phyloP scores from a whole-genome alignment of 78 protist genomes.

The Acrasis kona region DNA sequence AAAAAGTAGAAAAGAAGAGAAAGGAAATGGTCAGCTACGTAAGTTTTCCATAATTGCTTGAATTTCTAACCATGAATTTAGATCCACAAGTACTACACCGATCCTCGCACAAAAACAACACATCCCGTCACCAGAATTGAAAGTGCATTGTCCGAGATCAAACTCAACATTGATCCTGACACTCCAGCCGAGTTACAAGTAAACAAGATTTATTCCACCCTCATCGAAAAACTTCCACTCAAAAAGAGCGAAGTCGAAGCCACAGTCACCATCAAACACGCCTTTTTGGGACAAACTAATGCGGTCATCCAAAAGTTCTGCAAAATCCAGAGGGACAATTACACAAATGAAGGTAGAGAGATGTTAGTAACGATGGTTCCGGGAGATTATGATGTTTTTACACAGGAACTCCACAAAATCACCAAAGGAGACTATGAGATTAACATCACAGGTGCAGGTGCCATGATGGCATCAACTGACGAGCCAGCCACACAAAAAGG shows the following conservation, averaged over 20 bases:
- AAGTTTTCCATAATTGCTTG: neutral
- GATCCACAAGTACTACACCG: conserved; percentile 37
- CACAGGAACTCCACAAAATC: conserved; percentile 3
- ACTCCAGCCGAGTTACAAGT: conserved; percentile 24
- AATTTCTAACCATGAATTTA: conserved; percentile 1
- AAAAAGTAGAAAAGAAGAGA: conserved; percentile 20
- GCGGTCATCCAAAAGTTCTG: conserved; percentile 17
- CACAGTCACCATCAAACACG: conserved; percentile 1
- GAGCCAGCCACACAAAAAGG: neutral
- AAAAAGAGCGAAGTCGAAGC: conserved; percentile 21
- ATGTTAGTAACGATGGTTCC: conserved; percentile 24
- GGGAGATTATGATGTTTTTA: conserved; percentile 25
- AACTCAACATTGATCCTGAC: conserved; percentile 6
- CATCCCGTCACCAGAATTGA: conserved; percentile 37
- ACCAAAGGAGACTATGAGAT: conserved; percentile 27
- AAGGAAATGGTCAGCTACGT: conserved; percentile 8
- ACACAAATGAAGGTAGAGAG: conserved; percentile 24
- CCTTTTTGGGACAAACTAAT: conserved; percentile 7
- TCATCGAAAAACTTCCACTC: conserved; percentile 15
- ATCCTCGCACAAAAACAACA: conserved; percentile 25
- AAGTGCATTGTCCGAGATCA: conserved; percentile 9
- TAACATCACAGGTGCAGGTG: neutral
- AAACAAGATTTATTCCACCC: conserved; percentile 3
- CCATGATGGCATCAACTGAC: neutral
- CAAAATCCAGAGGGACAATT: conserved; percentile 18